A percentile compares a stretch with the other conserved stretches of the same genome.
phyloP scores from a whole-genome alignment of 1,284 basidiomycete species.

The Gymnopus androsaceus region DNA sequence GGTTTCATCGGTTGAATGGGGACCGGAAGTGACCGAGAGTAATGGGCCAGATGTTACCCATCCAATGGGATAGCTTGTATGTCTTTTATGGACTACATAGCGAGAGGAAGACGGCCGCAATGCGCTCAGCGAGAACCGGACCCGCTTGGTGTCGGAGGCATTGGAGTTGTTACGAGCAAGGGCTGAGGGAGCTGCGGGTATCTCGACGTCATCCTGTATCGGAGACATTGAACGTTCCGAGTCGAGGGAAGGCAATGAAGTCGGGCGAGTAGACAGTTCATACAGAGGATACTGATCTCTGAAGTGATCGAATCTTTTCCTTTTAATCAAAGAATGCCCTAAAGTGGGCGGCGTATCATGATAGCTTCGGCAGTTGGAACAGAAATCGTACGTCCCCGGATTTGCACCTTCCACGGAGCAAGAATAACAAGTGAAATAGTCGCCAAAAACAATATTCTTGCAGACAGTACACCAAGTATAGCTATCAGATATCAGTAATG shows the following conservation, averaged over 20 bases:
- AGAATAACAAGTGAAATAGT: neutral
- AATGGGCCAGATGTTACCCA: neutral
- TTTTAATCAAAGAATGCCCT: neutral
- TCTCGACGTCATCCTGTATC: neutral
- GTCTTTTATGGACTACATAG: neutral
- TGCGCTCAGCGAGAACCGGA: neutral
- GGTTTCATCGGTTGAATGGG: neutral
- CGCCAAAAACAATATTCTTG: neutral
- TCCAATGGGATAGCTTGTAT: neutral
- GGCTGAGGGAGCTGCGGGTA: neutral
- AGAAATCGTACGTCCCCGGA: neutral
- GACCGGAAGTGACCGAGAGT: neutral
- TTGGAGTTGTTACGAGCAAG: neutral
- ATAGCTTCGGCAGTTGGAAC: neutral
- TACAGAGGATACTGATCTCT: neutral
- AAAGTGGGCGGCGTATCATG: neutral
- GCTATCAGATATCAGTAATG: neutral
- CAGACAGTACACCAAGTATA: neutral
- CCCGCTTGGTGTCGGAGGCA: neutral
- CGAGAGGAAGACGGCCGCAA: neutral
- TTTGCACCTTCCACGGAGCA: neutral
- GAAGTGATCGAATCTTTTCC: neutral
- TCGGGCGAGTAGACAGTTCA: neutral
- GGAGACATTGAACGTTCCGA: neutral
- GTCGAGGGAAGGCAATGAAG: neutral